Evolutionary conservation across 2,329 filamentous ascomycete genomes (phyloP), one percentile per base, ranked within the genome.

Genomic region (Colletotrichum acutatum): DNA sequence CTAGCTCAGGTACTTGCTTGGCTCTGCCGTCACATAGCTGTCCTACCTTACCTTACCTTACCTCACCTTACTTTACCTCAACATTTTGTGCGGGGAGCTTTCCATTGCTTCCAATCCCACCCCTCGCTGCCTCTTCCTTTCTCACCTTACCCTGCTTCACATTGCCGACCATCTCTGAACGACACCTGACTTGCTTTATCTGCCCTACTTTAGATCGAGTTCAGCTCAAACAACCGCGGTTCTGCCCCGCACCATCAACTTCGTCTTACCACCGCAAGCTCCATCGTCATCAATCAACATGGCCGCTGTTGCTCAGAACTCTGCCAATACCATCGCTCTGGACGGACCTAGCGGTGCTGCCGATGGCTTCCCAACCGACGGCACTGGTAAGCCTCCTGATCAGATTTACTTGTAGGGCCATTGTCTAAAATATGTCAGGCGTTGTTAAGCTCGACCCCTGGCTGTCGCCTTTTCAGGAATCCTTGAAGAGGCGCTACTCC

Each of bases 371-470:
- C 88, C 92, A 63, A 90, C 88, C 63, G 93, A 95, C 79, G 93
- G 93, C 82, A 94, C 93, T 73, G 93, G 93, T 94, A 82, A 76
- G 85, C 79, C 76, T 46, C 70, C 12, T 16, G 66, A 24, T n/a
- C 8, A 46, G 22, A 12, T 37, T 5, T n/a, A 12, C 7, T 8
- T 26, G 12, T 12, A 26, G 19, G n/a, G n/a, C 19, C 28, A 61
- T 26, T 72, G 34, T 5, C 56, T 78, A 54, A 64, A 72, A 68
- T 24, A 46, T 53, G 3, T 57, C 80, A 97, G 97, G 96, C 77
- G 95, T 98, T 65, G 84, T 97, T 76, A 86, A 94, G 82, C 88
- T 98, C 72, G 97, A 99, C 81, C 95, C 95, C 58, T 98, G 93
- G 90, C 91, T 99, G 66, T 90, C 90, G 65, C 96, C 97, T 5